These are phyloP conservation scores for Tolypocladium album DNA, from an alignment of 2,329 filamentous ascomycete genomes.

Conservation along the genomic window DNA sequence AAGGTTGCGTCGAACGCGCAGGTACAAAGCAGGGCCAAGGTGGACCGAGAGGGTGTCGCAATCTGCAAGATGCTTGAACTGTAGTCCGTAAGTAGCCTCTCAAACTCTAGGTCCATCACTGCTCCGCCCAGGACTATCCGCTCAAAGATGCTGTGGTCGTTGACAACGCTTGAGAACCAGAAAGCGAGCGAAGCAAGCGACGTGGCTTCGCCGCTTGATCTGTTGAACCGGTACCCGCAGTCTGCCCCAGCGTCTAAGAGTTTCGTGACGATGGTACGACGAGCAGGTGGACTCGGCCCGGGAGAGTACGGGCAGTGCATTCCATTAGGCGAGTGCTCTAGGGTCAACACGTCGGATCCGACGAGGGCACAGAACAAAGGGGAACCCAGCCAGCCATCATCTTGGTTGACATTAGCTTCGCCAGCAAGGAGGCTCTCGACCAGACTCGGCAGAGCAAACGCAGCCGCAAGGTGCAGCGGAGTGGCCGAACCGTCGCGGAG, in stretches of 20 bases:
- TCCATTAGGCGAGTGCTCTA: constrained; percentile 2
- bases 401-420: constrained; percentile 10
- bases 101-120: constrained; percentile 8
- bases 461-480: constrained; percentile 23
- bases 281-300: constrained; percentile 3
- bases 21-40: background rate
- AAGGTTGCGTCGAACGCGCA: background rate
- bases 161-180: constrained; percentile 13
- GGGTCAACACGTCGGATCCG: constrained; percentile 15
- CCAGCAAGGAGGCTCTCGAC: constrained; percentile 14
- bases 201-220: constrained; percentile 7
- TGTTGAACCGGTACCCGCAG: constrained; percentile 7
- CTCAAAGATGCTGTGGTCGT: constrained; percentile 13
- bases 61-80: constrained; percentile 2
- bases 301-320: too few relatives aligned
- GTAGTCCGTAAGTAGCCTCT: constrained; percentile 6
- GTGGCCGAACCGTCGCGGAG: constrained; percentile 16
- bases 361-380: constrained; percentile 23
- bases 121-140: constrained; percentile 7
- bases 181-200: constrained; percentile 14
- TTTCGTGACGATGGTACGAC: constrained; percentile 8
- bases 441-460: constrained; percentile 18
- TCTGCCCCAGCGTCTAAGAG: constrained; percentile 13
- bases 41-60: constrained; percentile 3
- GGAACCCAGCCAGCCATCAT: constrained; percentile 16